A percentile compares a stretch with the other conserved stretches of the same genome.
These are phyloP conservation scores for Rhypophila decipiens DNA, from an alignment of 495 filamentous ascomycete genomes.

Conservation along the genomic window DNA sequence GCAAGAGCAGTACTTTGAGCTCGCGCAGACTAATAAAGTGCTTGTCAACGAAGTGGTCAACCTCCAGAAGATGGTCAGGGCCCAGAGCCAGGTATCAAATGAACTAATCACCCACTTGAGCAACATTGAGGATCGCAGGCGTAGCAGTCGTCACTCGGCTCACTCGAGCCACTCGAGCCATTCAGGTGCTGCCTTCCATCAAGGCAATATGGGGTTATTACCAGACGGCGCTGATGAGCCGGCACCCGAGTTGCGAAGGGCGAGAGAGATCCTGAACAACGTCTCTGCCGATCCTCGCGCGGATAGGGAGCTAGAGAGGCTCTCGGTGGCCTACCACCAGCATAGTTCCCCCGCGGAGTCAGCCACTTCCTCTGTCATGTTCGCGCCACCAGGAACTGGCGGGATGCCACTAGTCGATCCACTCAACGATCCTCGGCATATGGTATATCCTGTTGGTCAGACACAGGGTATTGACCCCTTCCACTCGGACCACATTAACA, in stretches of 20 bases:
- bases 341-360: conserved; percentile 42
- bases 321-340: conserved; percentile 65
- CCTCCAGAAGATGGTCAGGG: conserved; percentile 83
- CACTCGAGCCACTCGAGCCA: conserved; percentile 35
- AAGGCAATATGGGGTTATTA: conserved; percentile 24
- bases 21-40: conserved; percentile 77
- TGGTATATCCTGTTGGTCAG: conserved; percentile 86
- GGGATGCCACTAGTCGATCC: conserved; percentile 36
- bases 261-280: conserved; percentile 79
- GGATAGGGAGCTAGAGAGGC: conserved; percentile 70
- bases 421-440: conserved; percentile 64
- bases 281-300: conserved; percentile 73
- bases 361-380: conserved; percentile 38
- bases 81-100: conserved; percentile 51
- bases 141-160: conserved; percentile 34
- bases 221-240: conserved; percentile 56
- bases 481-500: conserved; percentile 88
- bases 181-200: conserved; percentile 25
- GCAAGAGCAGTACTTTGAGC: conserved; percentile 76
- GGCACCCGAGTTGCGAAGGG: conserved; percentile 77
- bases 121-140: conserved; percentile 38
- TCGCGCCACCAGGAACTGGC: conserved; percentile 29
- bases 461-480: conserved; percentile 91
- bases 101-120: conserved; percentile 45
- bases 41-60: conserved; percentile 82